Conservation (phyloP, 2,329 filamentous ascomycete genomes). For the Ambrosiella cleistominuta region DNA sequence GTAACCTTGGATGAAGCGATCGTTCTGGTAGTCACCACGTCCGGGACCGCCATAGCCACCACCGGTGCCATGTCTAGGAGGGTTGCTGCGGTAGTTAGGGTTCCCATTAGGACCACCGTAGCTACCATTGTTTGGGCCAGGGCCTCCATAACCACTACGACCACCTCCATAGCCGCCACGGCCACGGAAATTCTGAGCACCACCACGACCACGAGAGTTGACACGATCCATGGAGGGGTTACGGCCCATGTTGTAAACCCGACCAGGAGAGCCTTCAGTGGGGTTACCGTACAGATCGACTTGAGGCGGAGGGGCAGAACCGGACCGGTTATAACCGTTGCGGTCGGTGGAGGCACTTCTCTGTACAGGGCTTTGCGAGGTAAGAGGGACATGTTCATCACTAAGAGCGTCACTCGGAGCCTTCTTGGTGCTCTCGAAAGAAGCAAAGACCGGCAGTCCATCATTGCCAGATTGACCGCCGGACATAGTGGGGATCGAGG, state of each 20-base stretch:
- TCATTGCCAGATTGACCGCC: slow-evolving; percentile 29
- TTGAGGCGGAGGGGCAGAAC: slow-evolving; percentile 20
- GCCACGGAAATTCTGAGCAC: slow-evolving; percentile 28
- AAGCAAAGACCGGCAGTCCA: slow-evolving; percentile 37
- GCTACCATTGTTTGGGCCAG: slow-evolving; percentile 17
- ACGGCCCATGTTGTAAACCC: neutral
- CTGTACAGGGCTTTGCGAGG: slow-evolving; percentile 43
- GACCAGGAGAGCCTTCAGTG: neutral
- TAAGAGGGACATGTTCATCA: slow-evolving; percentile 57
- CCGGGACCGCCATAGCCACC: slow-evolving; percentile 25
- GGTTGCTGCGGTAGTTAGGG: slow-evolving; percentile 13
- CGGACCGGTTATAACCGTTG: slow-evolving; percentile 21
- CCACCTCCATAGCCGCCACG: slow-evolving; percentile 31
- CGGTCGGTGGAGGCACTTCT: slow-evolving; percentile 24
- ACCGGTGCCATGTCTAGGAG: slow-evolving; percentile 23
- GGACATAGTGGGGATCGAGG: slow-evolving; percentile 32
- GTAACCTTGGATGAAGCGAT: neutral
- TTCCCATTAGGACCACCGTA: slow-evolving; percentile 13
- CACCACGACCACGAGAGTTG: slow-evolving; percentile 37
- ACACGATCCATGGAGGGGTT: slow-evolving; percentile 28
- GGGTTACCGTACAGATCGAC: slow-evolving; percentile 50
- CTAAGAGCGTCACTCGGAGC: slow-evolving; percentile 29
- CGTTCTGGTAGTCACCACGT: slow-evolving; percentile 22
- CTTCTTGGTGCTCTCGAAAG: slow-evolving; percentile 46
- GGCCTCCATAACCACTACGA: slow-evolving; percentile 29